These are phyloP conservation scores for Cutaneotrichosporon mucoides DNA, from an alignment of 1,284 basidiomycete species.

Conservation along the genomic window DNA sequence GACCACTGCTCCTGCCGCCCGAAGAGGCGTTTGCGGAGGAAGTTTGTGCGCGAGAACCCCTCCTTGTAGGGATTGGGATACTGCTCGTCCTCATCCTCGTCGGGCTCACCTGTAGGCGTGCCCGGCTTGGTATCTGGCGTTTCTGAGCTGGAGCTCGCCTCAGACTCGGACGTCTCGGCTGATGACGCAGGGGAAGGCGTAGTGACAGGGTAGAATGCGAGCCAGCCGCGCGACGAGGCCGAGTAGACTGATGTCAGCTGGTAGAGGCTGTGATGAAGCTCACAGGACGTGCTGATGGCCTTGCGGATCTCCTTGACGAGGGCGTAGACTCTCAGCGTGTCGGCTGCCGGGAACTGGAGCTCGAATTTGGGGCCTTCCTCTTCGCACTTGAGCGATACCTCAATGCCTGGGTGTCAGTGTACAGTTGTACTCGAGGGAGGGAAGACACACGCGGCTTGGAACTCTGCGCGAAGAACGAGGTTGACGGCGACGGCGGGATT, in stretches of 20 bases:
- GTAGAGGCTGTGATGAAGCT: neutral
- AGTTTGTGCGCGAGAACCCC: conserved; percentile 29
- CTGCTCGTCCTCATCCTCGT: conserved; percentile 7
- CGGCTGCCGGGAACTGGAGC: conserved; percentile 61
- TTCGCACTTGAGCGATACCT: conserved; percentile 51
- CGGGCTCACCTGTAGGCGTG: neutral
- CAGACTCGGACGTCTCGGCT: neutral
- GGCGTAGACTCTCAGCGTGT: conserved; percentile 28
- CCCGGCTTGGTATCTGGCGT: neutral
- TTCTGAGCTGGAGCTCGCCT: neutral
- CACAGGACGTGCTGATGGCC: conserved; percentile 10
- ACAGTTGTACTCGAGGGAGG: neutral
- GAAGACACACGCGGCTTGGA: conserved; percentile 36
- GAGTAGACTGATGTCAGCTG: conserved; percentile 12
- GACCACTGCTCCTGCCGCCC: conserved; percentile 33
- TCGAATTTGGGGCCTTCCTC: conserved; percentile 54
- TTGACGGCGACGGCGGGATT: conserved; percentile 42
- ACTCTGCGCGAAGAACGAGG: conserved; percentile 42
- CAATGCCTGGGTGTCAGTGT: conserved; percentile 10
- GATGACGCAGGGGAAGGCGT: too few relatives aligned
- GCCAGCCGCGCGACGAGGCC: conserved; percentile 27
- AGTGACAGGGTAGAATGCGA: conserved; percentile 29
- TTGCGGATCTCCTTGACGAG: conserved; percentile 29
- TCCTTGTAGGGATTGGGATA: conserved; percentile 34
- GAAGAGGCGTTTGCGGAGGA: conserved; percentile 35